Conservation (phyloP, 2,329 filamentous ascomycete species). For the Cryphonectria parasitica region DNA sequence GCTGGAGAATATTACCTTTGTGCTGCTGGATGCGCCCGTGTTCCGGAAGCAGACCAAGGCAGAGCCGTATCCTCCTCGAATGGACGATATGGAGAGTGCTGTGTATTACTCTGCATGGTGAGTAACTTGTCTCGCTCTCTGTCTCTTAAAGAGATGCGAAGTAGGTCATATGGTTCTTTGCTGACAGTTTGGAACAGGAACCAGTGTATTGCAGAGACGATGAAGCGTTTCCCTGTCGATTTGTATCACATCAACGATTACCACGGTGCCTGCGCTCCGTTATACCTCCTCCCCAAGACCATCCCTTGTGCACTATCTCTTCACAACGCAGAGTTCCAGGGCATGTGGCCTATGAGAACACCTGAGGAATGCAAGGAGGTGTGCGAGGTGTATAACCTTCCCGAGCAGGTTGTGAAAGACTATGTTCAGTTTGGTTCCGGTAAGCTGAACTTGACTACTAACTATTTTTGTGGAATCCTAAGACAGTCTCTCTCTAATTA, state of each 20-base stretch:
- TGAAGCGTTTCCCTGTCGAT: constrained; percentile 58
- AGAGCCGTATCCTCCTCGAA: constrained; percentile 67
- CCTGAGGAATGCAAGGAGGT: constrained; percentile 64
- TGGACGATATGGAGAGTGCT: constrained; percentile 70
- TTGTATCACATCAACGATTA: constrained; percentile 47
- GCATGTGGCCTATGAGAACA: constrained; percentile 68
- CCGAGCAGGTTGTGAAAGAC: constrained; percentile 55
- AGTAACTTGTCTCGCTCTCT: background rate
- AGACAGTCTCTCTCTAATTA: constrained; percentile 43
- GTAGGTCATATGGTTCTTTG: too few relatives aligned
- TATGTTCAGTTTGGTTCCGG: constrained; percentile 68
- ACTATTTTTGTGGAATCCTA: constrained; percentile 35
- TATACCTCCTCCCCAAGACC: constrained; percentile 64
- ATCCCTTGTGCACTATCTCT: constrained; percentile 65
- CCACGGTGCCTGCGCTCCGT: constrained; percentile 52
- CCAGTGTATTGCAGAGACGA: constrained; percentile 67
- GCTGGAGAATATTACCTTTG: constrained; percentile 68
- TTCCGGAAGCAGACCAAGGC: constrained; percentile 65
- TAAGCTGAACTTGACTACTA: background rate
- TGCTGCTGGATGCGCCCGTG: constrained; percentile 68
- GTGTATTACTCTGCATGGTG: constrained; percentile 70
- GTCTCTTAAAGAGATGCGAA: too few relatives aligned
- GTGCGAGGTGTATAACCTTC: constrained; percentile 65
- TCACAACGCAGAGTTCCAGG: constrained; percentile 71
- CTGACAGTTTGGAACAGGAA: constrained; percentile 60